Evolutionary conservation across 2,329 filamentous ascomycete species (phyloP).

Genomic region (Myriosclerotinia curreyana): DNA sequence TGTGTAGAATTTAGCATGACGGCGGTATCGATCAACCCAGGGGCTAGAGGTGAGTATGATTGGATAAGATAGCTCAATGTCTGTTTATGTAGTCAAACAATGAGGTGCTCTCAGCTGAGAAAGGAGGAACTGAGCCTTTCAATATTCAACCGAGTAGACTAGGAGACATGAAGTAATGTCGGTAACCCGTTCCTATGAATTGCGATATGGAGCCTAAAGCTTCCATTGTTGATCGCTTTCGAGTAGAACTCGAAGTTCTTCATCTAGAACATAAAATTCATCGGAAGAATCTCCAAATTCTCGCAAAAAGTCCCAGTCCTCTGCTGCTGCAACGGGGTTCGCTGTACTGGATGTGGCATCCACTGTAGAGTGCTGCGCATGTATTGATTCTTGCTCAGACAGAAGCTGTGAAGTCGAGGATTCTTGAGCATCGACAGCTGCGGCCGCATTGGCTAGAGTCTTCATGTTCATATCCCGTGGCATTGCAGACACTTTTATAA

Average conservation of each 20-base stretch:
- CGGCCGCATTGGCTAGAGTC: conserved; percentile 4
- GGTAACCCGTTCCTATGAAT: background rate
- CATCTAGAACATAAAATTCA: conserved; percentile 37
- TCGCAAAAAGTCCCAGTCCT: conserved; percentile 36
- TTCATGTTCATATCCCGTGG: conserved; percentile 17
- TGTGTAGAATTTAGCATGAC: background rate
- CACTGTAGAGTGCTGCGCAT: background rate
- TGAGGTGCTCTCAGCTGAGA: background rate
- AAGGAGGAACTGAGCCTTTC: background rate
- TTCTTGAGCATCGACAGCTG: conserved; percentile 8
- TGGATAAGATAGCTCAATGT: background rate
- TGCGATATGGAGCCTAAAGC: conserved; percentile 13
- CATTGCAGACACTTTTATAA: conserved; percentile 15
- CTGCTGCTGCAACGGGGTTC: conserved; percentile 12
- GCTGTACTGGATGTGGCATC: background rate
- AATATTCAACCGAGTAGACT: background rate
- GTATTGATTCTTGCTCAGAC: conserved; percentile 12
- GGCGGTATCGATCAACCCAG: background rate
- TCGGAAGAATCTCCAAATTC: conserved; percentile 37
- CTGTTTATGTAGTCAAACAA: background rate
- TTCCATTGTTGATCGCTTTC: conserved; percentile 25
- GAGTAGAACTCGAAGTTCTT: conserved; percentile 34
- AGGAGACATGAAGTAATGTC: background rate
- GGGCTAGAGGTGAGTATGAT: background rate
- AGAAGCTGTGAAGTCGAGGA: conserved; percentile 1